phyloP scores from a whole-genome alignment of 2,329 filamentous ascomycete genomes.

The Fusarium sp. region DNA sequence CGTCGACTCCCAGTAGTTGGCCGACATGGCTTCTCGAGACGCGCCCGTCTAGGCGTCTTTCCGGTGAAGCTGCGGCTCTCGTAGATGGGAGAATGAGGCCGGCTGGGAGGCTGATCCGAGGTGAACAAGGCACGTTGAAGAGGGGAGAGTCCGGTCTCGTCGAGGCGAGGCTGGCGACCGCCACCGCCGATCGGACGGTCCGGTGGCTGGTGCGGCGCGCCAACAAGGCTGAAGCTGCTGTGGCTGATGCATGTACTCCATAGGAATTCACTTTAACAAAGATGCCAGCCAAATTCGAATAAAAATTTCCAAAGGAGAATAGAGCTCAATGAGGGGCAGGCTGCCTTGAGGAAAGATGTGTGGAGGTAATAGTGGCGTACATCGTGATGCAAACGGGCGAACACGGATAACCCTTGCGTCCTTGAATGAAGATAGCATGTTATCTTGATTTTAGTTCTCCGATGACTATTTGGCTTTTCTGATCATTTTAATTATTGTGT shows the following conservation, averaged over 20 bases:
- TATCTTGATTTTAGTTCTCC: not conserved
- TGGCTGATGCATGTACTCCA: not conserved
- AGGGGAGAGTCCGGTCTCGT: constrained; percentile 3
- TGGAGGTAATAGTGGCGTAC: not conserved
- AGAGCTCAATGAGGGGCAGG: not conserved
- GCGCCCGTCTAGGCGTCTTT: constrained; percentile 21
- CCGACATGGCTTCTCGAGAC: constrained; percentile 73
- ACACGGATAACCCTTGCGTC: not conserved
- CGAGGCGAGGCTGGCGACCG: constrained; percentile 21
- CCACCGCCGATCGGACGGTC: constrained; percentile 19
- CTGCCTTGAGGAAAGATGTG: not conserved
- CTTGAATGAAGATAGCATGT: not conserved
- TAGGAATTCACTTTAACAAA: not conserved
- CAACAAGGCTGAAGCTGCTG: not conserved
- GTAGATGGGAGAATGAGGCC: not conserved
- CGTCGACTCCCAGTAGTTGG: constrained; percentile 96
- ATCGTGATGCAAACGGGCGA: not conserved
- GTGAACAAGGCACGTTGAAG: not conserved
- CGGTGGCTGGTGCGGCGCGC: constrained; percentile 25
- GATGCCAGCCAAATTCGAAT: not conserved
- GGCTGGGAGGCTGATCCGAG: constrained; percentile 15
- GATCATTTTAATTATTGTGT: not conserved
- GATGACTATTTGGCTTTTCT: not conserved
- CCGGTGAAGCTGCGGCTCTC: not conserved
- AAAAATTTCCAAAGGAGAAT: not conserved